Base-by-base conservation (phyloP, 2,329 filamentous ascomycete species). In the Fusarium sp. region DNA sequence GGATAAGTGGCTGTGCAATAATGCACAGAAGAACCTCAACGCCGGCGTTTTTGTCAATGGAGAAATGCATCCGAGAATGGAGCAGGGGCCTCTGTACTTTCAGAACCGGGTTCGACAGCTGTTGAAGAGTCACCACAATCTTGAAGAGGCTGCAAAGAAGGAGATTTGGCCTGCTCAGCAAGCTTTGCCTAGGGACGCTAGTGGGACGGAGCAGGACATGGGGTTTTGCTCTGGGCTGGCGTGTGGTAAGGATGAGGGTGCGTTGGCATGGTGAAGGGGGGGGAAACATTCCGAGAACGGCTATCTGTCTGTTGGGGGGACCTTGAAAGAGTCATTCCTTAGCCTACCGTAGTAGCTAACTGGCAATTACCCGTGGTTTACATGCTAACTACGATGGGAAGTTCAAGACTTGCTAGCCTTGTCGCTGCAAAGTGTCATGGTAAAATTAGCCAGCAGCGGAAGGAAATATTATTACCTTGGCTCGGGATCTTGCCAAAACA, bases 1-100 rank as follows among this genome's bases (percentile, higher is more conserved):
- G 7, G 63, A 66, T 1, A 65, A 65, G 5, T 55, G 47, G 9
- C 23, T 66, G 0, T 66, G 60, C 12, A 65, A 65, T 0, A 50
- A 52, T 0, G 61, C 60, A 0, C 63, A 65, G 0, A 66, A 60
- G 39, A 66, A 66, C 7, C 4, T 65, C 8, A 65, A 65, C 11
- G 60, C 63, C 0, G 61, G 63, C 4, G 43, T 65, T 0, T 66
- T 65, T 36, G 40, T 66, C 1, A 65, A 65, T 5, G 63, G 63
- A 0, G 63, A 66, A n/a, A 51, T 66, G 5, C 61, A 66, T 11
- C 50, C 63, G 7, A 36, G 34, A 2, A 63, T 65, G 1, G 61
- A 66, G 30, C 48, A 66, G 7, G 63, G 47, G 1, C 47, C 47
- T 51, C 31, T 51, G 5, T 51, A 51, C 4, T 51, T 51, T 34